Conservation (phyloP, 495 filamentous ascomycete genomes). For the Penicillium robsamsonii region DNA sequence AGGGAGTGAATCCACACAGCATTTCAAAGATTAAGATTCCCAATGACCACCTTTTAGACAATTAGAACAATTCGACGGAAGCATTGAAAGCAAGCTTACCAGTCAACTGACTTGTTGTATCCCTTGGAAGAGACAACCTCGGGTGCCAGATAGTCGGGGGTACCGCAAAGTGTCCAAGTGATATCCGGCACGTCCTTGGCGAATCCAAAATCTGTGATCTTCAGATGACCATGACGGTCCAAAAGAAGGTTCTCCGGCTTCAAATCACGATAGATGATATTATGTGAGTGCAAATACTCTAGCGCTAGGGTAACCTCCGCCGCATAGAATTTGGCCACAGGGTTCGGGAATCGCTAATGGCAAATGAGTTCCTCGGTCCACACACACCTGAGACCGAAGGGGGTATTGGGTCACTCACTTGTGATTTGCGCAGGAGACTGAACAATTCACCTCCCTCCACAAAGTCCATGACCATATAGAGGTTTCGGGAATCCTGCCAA, state of each 20-base stretch:
- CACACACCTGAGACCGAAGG: neutral
- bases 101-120: slow-evolving; percentile 99
- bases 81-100: slow-evolving; percentile 55
- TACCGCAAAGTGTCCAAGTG: slow-evolving; percentile 98
- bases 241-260: slow-evolving; percentile 96
- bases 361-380: neutral
- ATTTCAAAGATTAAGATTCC: slow-evolving; percentile 99
- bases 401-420: slow-evolving; percentile 58
- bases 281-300: slow-evolving; percentile 90
- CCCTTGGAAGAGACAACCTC: slow-evolving; percentile 97
- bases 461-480: slow-evolving; percentile 99
- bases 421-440: slow-evolving; percentile 90
- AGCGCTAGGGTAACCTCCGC: slow-evolving; percentile 94
- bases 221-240: slow-evolving; percentile 93
- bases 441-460: slow-evolving; percentile 99
- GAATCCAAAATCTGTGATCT: slow-evolving; percentile 99
- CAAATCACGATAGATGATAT: slow-evolving; percentile 96
- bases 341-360: slow-evolving; percentile 89
- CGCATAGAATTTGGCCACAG: slow-evolving; percentile 98
- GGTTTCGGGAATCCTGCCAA: slow-evolving; percentile 89
- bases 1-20: slow-evolving; percentile 97
- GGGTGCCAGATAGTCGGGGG: slow-evolving; percentile 96
- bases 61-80: slow-evolving; percentile 6
- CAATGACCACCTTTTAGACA: slow-evolving; percentile 89
- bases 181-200: slow-evolving; percentile 98